phyloP scores from a whole-genome alignment of 352 stramenopile species.

The Phytopythium aichiense region DNA sequence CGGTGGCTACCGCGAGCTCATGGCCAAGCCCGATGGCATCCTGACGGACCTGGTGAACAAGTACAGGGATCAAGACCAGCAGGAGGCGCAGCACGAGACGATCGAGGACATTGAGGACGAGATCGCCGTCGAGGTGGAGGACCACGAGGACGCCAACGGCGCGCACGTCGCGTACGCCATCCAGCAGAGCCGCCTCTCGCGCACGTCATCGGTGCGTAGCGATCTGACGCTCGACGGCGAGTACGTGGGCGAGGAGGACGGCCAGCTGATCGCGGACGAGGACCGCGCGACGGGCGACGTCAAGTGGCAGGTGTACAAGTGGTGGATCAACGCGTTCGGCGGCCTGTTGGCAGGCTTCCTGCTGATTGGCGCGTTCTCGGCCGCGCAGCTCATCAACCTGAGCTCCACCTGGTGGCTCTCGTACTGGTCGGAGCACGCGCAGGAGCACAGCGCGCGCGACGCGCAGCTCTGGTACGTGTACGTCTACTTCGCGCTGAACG shows the following conservation, averaged over 20 bases:
- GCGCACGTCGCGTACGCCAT: conserved; percentile 10
- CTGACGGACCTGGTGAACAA: conserved; percentile 51
- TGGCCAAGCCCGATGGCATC: conserved; percentile 58
- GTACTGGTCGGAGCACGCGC: conserved; percentile 34
- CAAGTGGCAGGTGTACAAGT: conserved; percentile 56
- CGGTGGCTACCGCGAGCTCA: conserved; percentile 77
- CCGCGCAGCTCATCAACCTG: conserved; percentile 45
- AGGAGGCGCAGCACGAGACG: conserved; percentile 23
- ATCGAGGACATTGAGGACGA: conserved; percentile 34
- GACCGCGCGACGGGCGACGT: conserved; percentile 62
- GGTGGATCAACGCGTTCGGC: conserved; percentile 66
- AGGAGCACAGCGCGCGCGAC: conserved; percentile 4
- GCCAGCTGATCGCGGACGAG: conserved; percentile 60
- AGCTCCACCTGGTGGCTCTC: conserved; percentile 64
- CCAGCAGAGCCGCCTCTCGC: conserved; percentile 1
- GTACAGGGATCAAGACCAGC: conserved; percentile 54
- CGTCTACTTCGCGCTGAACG: conserved; percentile 76
- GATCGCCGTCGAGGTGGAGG: conserved; percentile 27
- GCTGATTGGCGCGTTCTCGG: conserved; percentile 43
- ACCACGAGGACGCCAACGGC: conserved; percentile 35
- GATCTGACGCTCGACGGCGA: conserved; percentile 42
- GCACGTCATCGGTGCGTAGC: conserved; percentile 41
- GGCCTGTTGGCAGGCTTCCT: conserved; percentile 38
- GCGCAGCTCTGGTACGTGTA: conserved; percentile 75
- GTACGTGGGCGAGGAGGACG: conserved; percentile 21